phyloP scores from a whole-genome alignment of 2,329 filamentous ascomycete species.

The Monosporascus ibericus region DNA sequence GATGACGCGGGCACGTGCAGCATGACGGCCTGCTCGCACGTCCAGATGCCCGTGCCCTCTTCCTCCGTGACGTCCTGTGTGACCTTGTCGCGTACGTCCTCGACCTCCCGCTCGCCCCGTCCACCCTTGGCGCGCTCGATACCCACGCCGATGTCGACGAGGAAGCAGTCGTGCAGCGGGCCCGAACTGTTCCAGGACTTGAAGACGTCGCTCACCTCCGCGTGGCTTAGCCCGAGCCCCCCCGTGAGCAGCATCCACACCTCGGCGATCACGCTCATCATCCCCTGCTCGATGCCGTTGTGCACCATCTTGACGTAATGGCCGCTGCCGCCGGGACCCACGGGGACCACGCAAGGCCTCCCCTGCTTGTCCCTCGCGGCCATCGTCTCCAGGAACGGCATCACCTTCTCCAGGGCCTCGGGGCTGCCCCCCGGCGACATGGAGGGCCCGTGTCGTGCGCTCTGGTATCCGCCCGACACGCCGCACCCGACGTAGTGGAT shows the following conservation, averaged over 20 bases:
- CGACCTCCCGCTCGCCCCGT: conserved; percentile 46
- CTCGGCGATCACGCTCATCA: conserved; percentile 60
- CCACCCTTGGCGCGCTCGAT: conserved; percentile 47
- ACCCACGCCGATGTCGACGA: conserved; percentile 56
- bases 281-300: conserved; percentile 68
- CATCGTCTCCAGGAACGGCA: conserved; percentile 56
- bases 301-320: conserved; percentile 75
- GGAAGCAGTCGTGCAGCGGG: conserved; percentile 52
- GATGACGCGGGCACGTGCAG: conserved; percentile 60
- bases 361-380: conserved; percentile 57
- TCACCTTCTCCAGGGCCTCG: conserved; percentile 48
- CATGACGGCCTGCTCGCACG: conserved; percentile 53
- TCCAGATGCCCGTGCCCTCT: conserved; percentile 64
- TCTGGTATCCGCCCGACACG: conserved; percentile 64
- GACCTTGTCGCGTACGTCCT: conserved; percentile 61
- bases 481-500: conserved; percentile 64
- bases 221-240: conserved; percentile 50
- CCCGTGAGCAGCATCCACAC: conserved; percentile 58
- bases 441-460: conserved; percentile 59
- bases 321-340: conserved; percentile 58
- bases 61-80: conserved; percentile 62
- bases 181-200: conserved; percentile 53
- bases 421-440: conserved; percentile 59
- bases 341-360: conserved; percentile 51
- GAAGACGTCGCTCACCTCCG: conserved; percentile 56